These are phyloP conservation scores for Picea mariana DNA, from an alignment of 83 land plant species.

Conservation along the genomic window DNA sequence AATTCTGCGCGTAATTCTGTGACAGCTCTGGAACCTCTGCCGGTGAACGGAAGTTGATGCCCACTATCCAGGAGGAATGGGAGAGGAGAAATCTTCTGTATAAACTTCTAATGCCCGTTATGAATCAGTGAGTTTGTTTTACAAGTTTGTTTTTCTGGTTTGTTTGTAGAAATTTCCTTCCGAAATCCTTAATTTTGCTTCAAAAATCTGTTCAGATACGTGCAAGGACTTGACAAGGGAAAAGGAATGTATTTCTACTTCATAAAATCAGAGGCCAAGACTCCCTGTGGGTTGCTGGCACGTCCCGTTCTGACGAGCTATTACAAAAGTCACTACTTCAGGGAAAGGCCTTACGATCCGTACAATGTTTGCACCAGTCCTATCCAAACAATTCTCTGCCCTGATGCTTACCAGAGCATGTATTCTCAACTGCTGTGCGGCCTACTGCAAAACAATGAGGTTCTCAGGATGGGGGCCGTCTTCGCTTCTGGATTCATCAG, in stretches of 20 bases:
- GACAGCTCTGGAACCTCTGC: slow-evolving; percentile 88
- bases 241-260: slow-evolving; percentile 75
- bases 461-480: slow-evolving; percentile 64
- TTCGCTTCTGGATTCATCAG: slow-evolving; percentile 78
- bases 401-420: slow-evolving; percentile 77
- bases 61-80: slow-evolving; percentile 73
- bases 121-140: slow-evolving; percentile 60
- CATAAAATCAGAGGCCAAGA: slow-evolving; percentile 55
- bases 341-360: slow-evolving; percentile 54
- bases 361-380: slow-evolving; percentile 69
- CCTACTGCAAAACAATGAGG: slow-evolving; percentile 49
- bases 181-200: too few relatives aligned
- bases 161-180: too few relatives aligned
- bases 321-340: slow-evolving; percentile 64
- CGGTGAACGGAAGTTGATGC: slow-evolving; percentile 83
- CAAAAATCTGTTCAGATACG: slow-evolving; percentile 15
- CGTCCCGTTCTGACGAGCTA: slow-evolving; percentile 73
- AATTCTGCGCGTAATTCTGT: too few relatives aligned
- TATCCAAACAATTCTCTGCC: slow-evolving; percentile 72
- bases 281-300: slow-evolving; percentile 77
- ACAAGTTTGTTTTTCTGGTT: too few relatives aligned
- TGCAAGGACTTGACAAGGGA: slow-evolving; percentile 60
- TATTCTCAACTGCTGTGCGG: too few relatives aligned
- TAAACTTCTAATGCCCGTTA: slow-evolving; percentile 80
- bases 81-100: slow-evolving; percentile 55